These are phyloP conservation scores for Tuber borchii DNA, from an alignment of 495 filamentous ascomycete species.

Conservation along the genomic window DNA sequence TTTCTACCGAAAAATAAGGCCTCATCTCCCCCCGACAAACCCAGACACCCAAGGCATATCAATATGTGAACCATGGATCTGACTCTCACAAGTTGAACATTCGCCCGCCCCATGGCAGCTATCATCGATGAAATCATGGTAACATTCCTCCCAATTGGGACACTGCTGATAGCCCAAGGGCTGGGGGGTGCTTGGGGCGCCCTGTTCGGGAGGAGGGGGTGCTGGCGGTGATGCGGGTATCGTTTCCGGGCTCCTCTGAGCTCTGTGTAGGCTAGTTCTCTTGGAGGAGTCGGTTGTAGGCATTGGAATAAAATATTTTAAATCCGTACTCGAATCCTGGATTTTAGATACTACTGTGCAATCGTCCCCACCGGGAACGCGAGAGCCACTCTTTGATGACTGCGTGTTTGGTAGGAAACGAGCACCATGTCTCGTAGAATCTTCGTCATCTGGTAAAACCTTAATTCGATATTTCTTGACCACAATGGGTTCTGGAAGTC, in stretches of 20 bases:
- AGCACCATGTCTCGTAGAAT: background rate
- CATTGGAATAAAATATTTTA: background rate
- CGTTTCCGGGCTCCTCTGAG: conserved; percentile 1
- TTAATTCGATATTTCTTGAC: background rate
- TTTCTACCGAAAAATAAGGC: conserved; percentile 6
- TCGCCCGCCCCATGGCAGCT: background rate
- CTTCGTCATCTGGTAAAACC: background rate
- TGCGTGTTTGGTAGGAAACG: background rate
- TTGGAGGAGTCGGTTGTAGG: background rate
- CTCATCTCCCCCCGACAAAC: conserved; percentile 30
- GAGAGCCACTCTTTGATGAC: background rate
- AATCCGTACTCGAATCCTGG: background rate
- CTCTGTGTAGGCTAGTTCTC: background rate
- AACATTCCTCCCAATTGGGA: conserved; percentile 19
- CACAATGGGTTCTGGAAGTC: background rate
- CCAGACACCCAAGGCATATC: conserved; percentile 21
- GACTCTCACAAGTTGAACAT: conserved; percentile 6
- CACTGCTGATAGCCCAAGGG: conserved; percentile 12
- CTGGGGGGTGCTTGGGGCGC: background rate
- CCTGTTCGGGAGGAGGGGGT: conserved; percentile 3
- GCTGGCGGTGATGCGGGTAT: background rate
- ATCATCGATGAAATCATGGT: conserved; percentile 18
- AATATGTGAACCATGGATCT: conserved; percentile 11
- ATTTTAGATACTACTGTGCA: background rate
- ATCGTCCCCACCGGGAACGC: background rate